Evolutionary conservation across 768 basidiomycete genomes (phyloP), one percentile per base, ranked within the genome.

Genomic region (Lentinula raphanica): DNA sequence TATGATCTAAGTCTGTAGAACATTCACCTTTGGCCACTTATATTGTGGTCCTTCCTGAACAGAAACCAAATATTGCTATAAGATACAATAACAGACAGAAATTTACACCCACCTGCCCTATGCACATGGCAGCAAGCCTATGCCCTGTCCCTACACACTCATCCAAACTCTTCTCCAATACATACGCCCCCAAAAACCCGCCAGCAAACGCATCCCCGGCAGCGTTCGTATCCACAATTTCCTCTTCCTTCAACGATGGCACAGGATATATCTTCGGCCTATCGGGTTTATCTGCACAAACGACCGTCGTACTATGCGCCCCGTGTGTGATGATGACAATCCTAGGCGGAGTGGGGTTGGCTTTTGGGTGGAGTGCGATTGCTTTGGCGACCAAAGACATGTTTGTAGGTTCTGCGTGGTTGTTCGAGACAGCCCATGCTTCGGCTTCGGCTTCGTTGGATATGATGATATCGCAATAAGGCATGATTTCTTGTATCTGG

Each of bases 131-230:
- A 27, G 85, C 89, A 62, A 88, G 54, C 71, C 79, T 84, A 73
- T 90, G 89, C 0, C 88, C 88, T 9, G 76, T 79, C 70, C 84
- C 82, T 61, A 90, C 75, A 39, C 73, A 76, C 69, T 86, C 82
- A 31, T 81, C 80, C 23, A 86, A 59, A 38, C 62, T 70, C 76
- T 85, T 89, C 28, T 86, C 87, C 35, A 72, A 64, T 42, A 83
- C 80, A 60, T 77, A 74, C 12, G 85, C 87, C 38, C 84, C 88
- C 51, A 90, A 71, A 79, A 90, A 88, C 36, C 84, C 89, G 48
- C 60, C 88, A 12, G 88, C 87, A 63, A 90, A 90, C 51, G 84
- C 85, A 66, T 90, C 88, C 31, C 88, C 88, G 1, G 88, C 88
- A 28, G 86, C 88, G 69, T 90, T 90, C 58, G 88, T 90, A 69